Evolutionary conservation across 805 yeast genomes (phyloP).

Genomic region (Candida khao-thaluensis): DNA sequence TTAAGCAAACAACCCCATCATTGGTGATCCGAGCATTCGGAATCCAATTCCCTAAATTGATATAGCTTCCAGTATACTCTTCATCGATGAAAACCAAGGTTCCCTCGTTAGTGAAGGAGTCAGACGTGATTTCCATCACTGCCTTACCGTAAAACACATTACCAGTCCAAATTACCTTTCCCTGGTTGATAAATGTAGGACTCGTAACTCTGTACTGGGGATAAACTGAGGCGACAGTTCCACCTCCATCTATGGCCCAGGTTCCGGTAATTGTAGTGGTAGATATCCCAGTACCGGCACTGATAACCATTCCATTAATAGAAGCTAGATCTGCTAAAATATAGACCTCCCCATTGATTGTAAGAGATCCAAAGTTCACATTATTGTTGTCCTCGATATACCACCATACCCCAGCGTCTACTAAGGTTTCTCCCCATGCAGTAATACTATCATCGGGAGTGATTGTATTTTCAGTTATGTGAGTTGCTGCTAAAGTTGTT

Average conservation of each 20-base stretch:
- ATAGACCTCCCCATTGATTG: constrained; percentile 1
- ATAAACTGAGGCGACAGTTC: background rate
- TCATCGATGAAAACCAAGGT: constrained; percentile 15
- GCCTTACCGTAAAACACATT: constrained; percentile 16
- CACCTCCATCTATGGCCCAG: background rate
- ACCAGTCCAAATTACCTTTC: constrained; percentile 20
- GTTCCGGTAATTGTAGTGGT: background rate
- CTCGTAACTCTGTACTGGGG: background rate
- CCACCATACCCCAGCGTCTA: constrained; percentile 4
- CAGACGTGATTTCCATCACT: constrained; percentile 9
- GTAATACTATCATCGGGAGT: background rate
- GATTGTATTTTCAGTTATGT: constrained; percentile 1
- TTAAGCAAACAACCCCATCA: constrained; percentile 26
- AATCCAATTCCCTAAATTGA: constrained; percentile 15
- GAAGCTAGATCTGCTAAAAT: background rate
- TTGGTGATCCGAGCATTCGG: constrained; percentile 17
- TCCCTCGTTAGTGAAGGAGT: constrained; percentile 17
- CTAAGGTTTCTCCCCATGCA: constrained; percentile 1
- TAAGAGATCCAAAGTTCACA: background rate
- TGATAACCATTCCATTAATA: background rate
- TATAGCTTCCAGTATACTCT: constrained; percentile 8
- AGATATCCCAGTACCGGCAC: background rate
- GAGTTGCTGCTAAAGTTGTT: too few species aligned
- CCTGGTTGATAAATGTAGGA: constrained; percentile 18
- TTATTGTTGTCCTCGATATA: background rate